phyloP scores from a whole-genome alignment of 306 rosid species.

The Abrus pulchellus region DNA sequence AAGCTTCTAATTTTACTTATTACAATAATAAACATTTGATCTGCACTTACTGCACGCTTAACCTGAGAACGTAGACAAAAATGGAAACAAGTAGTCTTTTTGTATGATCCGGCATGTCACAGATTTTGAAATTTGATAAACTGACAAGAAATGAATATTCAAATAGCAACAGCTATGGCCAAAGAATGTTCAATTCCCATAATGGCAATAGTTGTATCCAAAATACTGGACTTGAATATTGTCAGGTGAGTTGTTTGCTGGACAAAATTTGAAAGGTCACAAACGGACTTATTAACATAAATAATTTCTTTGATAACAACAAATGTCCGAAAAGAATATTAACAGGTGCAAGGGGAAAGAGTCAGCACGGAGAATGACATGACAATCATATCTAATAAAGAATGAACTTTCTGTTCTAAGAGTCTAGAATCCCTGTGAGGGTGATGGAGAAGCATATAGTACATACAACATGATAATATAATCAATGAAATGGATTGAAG shows the following conservation, averaged over 20 bases:
- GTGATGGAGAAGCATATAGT: conserved; percentile 30
- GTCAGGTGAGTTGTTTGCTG: background rate
- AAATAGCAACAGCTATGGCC: background rate
- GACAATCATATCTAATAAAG: conserved; percentile 40
- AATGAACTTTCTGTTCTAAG: conserved; percentile 45
- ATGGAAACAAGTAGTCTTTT: background rate
- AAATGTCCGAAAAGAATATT: background rate
- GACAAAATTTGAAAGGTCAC: background rate
- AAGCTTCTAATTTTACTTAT: too few species aligned
- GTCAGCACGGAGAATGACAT: background rate
- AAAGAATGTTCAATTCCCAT: background rate
- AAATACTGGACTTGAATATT: background rate
- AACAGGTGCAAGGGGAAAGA: background rate
- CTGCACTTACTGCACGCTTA: too few species aligned
- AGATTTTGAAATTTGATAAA: background rate
- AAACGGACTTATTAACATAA: background rate
- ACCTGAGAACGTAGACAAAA: background rate
- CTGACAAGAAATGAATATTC: background rate
- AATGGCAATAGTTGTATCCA: background rate
- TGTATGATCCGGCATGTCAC: background rate
- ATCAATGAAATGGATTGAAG: conserved; percentile 46
- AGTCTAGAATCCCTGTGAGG: conserved; percentile 2
- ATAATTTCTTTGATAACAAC: background rate
- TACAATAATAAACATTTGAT: too few species aligned
- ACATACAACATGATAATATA: conserved; percentile 51